Percentiles rank a stretch among this genome's conserved stretches.
phyloP scores from a whole-genome alignment of 345 rosid species.

The Lenwebbia sp. region DNA sequence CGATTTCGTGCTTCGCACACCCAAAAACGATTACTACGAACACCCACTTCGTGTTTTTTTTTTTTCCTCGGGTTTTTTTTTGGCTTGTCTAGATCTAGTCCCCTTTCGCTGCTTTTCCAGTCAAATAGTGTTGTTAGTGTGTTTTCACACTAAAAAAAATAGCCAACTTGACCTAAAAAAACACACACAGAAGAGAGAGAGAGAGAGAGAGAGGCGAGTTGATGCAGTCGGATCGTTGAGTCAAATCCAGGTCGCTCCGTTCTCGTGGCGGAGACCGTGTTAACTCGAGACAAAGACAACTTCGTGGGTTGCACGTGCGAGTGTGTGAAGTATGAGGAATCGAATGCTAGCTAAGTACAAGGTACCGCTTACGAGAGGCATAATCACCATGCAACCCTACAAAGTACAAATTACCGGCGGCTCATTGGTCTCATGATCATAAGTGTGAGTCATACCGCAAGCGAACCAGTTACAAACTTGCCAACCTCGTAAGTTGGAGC shows the following conservation, averaged over 20 bases:
- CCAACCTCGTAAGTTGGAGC: neutral
- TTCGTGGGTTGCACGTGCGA: neutral
- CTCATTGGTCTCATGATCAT: neutral
- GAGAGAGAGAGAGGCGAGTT: neutral
- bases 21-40: neutral
- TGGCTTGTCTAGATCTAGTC: slow-evolving; percentile 1
- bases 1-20: neutral
- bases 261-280: neutral
- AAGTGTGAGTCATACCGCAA: accelerated
- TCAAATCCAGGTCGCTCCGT: neutral
- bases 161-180: slow-evolving; percentile 6
- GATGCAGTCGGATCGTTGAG: neutral
- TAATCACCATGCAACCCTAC: neutral
- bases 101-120: slow-evolving; percentile 1
- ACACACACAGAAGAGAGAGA: neutral
- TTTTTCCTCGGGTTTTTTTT: neutral
- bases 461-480: neutral
- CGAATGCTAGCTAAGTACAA: neutral
- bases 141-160: neutral
- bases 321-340: neutral
- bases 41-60: neutral
- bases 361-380: neutral
- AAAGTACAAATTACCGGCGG: neutral
- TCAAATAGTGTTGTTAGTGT: slow-evolving; percentile 1
- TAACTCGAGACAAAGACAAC: neutral